Percentiles rank a stretch among this genome's conserved stretches.
Evolutionary conservation across 164 flowering plant genomes (phyloP).

Genomic region (Chloranthus sessilifolius): DNA sequence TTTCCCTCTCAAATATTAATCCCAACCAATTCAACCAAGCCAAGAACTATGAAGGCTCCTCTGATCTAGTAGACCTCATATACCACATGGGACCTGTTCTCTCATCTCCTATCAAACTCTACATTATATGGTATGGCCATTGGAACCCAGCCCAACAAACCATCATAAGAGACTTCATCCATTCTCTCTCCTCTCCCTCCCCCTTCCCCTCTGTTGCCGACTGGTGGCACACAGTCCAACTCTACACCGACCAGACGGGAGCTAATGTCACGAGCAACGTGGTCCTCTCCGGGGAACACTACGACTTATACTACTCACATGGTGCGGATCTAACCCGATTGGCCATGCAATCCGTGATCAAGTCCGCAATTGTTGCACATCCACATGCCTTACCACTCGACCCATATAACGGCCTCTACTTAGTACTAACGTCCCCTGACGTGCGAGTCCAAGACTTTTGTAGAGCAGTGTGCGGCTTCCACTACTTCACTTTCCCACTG

Average conservation of each 20-base stretch:
- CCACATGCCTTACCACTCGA: conserved; percentile 33
- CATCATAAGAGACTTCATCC: conserved; percentile 52
- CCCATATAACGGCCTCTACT: conserved; percentile 42
- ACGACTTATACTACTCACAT: conserved; percentile 45
- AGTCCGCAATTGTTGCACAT: conserved; percentile 23
- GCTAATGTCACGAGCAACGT: conserved; percentile 42
- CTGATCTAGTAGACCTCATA: conserved; percentile 45
- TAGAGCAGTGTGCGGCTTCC: conserved; percentile 63
- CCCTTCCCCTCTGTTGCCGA: conserved; percentile 48
- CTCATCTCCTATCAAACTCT: conserved; percentile 40
- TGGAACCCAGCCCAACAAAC: conserved; percentile 49
- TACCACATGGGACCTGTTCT: conserved; percentile 88
- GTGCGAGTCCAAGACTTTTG: conserved; percentile 63
- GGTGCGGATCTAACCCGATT: conserved; percentile 44
- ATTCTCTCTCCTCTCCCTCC: conserved; percentile 40
- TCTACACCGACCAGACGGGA: conserved; percentile 70
- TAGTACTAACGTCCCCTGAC: conserved; percentile 52
- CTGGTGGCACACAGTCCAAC: conserved; percentile 63
- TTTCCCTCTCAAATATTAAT: too few relatives aligned
- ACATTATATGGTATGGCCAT: conserved; percentile 67
- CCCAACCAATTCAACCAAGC: conserved; percentile 20
- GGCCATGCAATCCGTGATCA: conserved; percentile 43
- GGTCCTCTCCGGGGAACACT: conserved; percentile 34
- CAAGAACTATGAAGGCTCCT: conserved; percentile 58
- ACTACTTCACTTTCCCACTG: conserved; percentile 57